Evolutionary conservation across 78 protist species (phyloP), one percentile per base, ranked within the genome.

Genomic region (Pigoraptor vietnamica): DNA sequence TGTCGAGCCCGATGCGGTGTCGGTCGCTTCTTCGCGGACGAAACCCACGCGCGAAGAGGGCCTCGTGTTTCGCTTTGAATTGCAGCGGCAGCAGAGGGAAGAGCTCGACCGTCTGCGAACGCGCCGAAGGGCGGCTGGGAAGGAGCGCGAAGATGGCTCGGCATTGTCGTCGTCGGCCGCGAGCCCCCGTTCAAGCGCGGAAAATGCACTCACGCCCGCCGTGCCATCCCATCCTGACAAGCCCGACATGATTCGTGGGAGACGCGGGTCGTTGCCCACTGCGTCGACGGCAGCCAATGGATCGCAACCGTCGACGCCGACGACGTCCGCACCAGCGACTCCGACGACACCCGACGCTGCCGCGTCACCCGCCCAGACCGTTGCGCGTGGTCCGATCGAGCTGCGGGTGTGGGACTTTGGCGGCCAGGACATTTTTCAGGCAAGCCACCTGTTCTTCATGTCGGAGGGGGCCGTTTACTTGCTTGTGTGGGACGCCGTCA

Each of bases 361-460:
- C 6, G 6, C 67, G 14, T 48, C 67, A 48, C 6, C 67, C 6
- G 67, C 67, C 29, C 67, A 48, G 67, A 48, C 67, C n/a, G n/a
- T n/a, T n/a, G n/a, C n/a, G n/a, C n/a, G n/a, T n/a, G n/a, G n/a
- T 48, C 14, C 67, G 67, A 48, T 48, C 14, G 67, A 48, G 67
- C 29, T 48, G 67, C 67, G 67, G 29, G 14, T 48, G 67, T 48
- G 55, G 87, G 91, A 90, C 87, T 81, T 90, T 39, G 91, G 67
- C n/a, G 91, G 91, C 1, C 91, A 90, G 91, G 34, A 29, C 6
- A 81, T 90, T 19, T 90, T 48, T 34, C 37, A 36, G 67, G 29
- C 9, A 0, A 36, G 84, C 10, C 91, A 90, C 87, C 91, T 48
- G 67, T 90, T 90, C 56, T 90, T 90, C 87, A 37, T 90, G 33